Evolutionary conservation across 306 rosid genomes (phyloP).

Genomic region (Heteromeles arbutifolia): DNA sequence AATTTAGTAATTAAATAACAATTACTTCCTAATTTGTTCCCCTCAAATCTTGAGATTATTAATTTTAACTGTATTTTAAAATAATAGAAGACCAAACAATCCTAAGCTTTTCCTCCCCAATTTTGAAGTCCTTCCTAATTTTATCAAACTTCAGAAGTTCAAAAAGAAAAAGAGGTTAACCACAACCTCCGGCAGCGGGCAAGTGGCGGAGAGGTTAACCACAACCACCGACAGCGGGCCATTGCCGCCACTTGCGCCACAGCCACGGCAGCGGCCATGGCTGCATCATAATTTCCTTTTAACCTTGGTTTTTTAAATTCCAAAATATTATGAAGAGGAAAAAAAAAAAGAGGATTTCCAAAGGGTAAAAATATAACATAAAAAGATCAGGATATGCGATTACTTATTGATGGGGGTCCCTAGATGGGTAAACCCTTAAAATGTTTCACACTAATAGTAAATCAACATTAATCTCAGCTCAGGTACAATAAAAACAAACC

Average conservation of each 20-base stretch:
- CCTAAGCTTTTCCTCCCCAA: too few species aligned
- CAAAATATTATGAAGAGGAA: neutral
- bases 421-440: slow-evolving; percentile 58
- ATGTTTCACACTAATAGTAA: slow-evolving; percentile 70
- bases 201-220: neutral
- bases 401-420: slow-evolving; percentile 71
- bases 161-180: neutral
- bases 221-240: neutral
- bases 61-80: too few species aligned
- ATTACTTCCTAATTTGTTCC: too few species aligned
- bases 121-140: neutral
- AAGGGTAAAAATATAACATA: neutral
- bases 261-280: neutral
- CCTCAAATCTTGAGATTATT: too few species aligned
- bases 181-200: neutral
- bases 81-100: too few species aligned
- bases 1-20: too few species aligned
- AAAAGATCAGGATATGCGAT: slow-evolving; percentile 36
- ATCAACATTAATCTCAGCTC: slow-evolving; percentile 51
- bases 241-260: neutral
- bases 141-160: neutral
- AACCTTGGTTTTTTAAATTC: neutral
- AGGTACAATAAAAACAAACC: slow-evolving; percentile 57
- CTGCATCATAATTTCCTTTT: neutral
- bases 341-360: neutral